Evolutionary conservation across 495 filamentous ascomycete species (phyloP).

Genomic region (Penicillium malachiteum): DNA sequence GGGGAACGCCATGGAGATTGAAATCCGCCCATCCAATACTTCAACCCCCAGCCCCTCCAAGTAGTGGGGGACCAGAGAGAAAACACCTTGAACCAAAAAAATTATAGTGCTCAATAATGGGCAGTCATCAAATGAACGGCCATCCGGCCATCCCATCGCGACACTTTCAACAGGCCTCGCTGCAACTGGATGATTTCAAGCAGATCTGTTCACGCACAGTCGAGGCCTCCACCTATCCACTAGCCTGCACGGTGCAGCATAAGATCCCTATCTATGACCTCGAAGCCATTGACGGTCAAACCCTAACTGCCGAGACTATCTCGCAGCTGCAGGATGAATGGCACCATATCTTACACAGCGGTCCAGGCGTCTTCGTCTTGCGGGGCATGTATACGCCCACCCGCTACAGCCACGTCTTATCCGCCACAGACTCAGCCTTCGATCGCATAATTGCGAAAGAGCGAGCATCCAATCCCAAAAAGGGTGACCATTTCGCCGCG

Average conservation of each 20-base stretch:
- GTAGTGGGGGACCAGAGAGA: no score
- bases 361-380: constrained; percentile 54
- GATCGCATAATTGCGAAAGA: constrained; percentile 45
- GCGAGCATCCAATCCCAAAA: constrained; percentile 14
- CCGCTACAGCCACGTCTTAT: constrained; percentile 31
- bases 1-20: constrained; percentile 22
- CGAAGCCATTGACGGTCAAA: constrained; percentile 20
- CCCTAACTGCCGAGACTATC: constrained; percentile 15
- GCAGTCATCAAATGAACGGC: constrained; percentile 10
- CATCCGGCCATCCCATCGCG: constrained; percentile 18
- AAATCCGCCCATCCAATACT: constrained; percentile 18
- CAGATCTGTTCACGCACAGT: constrained; percentile 40
- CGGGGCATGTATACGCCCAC: constrained; percentile 40
- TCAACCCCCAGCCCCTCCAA: constrained; percentile 2
- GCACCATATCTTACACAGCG: constrained; percentile 50
- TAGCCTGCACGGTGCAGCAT: constrained; percentile 34
- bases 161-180: constrained; percentile 21
- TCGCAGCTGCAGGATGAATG: constrained; percentile 52
- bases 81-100: no score
- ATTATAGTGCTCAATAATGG: neutral
- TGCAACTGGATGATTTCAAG: constrained; percentile 39
- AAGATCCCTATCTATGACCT: constrained; percentile 57
- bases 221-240: constrained; percentile 38
- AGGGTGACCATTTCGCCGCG: constrained; percentile 56
- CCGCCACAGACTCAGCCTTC: constrained; percentile 41